Conservation (phyloP, 805 yeast species). For the Starmerella sp. region DNA sequence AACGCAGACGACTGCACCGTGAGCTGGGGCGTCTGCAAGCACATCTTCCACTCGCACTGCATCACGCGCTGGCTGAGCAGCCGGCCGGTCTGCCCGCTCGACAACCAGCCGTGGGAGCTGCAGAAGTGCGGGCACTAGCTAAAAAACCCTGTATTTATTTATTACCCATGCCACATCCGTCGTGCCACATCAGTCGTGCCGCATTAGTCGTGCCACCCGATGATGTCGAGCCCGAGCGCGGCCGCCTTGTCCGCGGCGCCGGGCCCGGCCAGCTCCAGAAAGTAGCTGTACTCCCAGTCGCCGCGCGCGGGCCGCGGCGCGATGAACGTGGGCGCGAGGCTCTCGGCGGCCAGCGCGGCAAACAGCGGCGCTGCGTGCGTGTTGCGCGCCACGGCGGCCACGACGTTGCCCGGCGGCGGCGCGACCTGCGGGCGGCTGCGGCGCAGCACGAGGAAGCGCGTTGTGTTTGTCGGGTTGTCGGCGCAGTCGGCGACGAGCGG, state of each 20-base stretch:
- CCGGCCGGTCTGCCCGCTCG: conserved; percentile 93
- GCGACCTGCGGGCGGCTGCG: background rate
- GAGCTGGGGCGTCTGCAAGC: conserved; percentile 96
- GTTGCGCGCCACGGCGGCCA: background rate
- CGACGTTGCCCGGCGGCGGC: background rate
- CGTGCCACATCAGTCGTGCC: background rate
- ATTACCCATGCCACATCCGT: background rate
- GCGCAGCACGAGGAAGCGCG: conserved; percentile 61
- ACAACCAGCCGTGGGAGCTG: conserved; percentile 78
- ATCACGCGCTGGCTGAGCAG: conserved; percentile 91
- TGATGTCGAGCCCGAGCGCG: background rate
- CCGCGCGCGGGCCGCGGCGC: conserved; percentile 2
- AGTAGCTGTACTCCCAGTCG: background rate
- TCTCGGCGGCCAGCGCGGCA: background rate
- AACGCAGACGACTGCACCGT: conserved; percentile 72
- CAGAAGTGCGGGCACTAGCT: conserved; percentile 57
- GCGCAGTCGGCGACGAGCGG: conserved; percentile 50
- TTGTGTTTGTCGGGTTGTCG: conserved; percentile 65
- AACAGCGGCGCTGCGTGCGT: background rate
- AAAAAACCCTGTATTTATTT: background rate
- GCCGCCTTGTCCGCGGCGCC: background rate
- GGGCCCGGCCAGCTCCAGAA: background rate
- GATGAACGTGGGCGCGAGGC: background rate
- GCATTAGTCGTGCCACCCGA: background rate
- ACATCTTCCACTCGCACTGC: conserved; percentile 97